Conservation (phyloP, 805 yeast genomes). For the Kazachstania taianensis region DNA sequence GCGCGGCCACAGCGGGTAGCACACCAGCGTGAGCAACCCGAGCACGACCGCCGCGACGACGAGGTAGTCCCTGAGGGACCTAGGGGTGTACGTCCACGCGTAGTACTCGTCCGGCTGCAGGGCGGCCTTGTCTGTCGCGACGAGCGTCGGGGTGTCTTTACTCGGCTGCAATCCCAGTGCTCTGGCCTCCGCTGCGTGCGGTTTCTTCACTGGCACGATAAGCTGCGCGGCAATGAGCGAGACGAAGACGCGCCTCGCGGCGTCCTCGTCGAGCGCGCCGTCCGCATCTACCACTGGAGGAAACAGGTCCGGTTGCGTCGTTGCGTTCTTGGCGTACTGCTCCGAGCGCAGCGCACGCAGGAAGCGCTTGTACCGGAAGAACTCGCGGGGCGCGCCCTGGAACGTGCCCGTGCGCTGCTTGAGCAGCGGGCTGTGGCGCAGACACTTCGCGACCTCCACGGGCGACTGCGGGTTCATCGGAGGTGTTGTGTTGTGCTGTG, state of each 20-base stretch:
- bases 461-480: conserved; percentile 45
- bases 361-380: conserved; percentile 81
- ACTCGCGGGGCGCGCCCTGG: conserved; percentile 61
- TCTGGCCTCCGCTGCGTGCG: conserved; percentile 58
- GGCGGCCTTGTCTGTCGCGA: conserved; percentile 45
- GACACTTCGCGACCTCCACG: conserved; percentile 56
- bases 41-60: conserved; percentile 37
- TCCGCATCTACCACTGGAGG: conserved; percentile 34
- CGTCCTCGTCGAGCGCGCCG: conserved; percentile 12
- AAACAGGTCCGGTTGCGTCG: conserved; percentile 36
- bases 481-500: too few relatives aligned
- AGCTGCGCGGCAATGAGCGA: conserved; percentile 62
- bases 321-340: conserved; percentile 49
- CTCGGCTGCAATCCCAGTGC: conserved; percentile 53
- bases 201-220: conserved; percentile 65
- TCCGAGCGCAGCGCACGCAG: conserved; percentile 65
- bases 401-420: conserved; percentile 78
- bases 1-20: conserved; percentile 92
- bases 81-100: conserved; percentile 72
- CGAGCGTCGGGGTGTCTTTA: conserved; percentile 52
- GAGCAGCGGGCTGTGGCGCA: conserved; percentile 54
- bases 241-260: conserved; percentile 53
- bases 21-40: conserved; percentile 56
- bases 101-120: conserved; percentile 61
- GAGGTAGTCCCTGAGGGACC: conserved; percentile 38